A percentile compares a stretch with the other conserved stretches of the same genome.
Conservation (phyloP, 371 early-diverging fungal species). For the Catenaria anguillulae region DNA sequence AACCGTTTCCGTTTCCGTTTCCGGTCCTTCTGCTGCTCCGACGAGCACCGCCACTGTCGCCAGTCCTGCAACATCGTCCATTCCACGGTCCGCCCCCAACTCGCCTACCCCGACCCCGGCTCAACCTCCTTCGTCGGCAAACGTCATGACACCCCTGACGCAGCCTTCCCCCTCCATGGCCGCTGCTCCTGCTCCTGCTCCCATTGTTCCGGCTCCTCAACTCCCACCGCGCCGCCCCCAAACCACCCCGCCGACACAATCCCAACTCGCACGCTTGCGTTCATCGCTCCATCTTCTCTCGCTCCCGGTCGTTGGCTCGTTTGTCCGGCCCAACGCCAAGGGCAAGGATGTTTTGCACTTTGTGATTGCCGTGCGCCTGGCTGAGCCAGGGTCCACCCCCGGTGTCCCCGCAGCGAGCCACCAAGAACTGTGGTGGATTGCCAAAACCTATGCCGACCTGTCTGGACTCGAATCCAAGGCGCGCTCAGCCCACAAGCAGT, state of each 20-base stretch:
- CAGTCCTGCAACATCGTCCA: background rate
- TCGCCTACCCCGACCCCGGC: too few species aligned
- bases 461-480: conserved; percentile 52
- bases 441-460: conserved; percentile 69
- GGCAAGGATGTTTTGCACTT: conserved; percentile 49
- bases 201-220: background rate
- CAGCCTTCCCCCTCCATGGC: too few species aligned
- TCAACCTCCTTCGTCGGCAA: too few species aligned
- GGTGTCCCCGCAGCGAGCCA: too few species aligned
- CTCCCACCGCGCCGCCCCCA: background rate
- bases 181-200: too few species aligned
- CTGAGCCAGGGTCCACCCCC: background rate
- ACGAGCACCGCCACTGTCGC: background rate
- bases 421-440: conserved; percentile 66
- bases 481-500: conserved; percentile 8
- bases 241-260: background rate
- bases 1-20: too few species aligned
- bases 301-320: conserved; percentile 44
- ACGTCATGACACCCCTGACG: too few species aligned
- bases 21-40: too few species aligned
- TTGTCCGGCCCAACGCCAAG: conserved; percentile 47
- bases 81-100: too few species aligned
- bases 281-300: conserved; percentile 19
- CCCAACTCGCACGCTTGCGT: conserved; percentile 1
- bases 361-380: conserved; percentile 10